phyloP scores from a whole-genome alignment of 2,329 filamentous ascomycete species.

The Plectosphaerella plurivora region DNA sequence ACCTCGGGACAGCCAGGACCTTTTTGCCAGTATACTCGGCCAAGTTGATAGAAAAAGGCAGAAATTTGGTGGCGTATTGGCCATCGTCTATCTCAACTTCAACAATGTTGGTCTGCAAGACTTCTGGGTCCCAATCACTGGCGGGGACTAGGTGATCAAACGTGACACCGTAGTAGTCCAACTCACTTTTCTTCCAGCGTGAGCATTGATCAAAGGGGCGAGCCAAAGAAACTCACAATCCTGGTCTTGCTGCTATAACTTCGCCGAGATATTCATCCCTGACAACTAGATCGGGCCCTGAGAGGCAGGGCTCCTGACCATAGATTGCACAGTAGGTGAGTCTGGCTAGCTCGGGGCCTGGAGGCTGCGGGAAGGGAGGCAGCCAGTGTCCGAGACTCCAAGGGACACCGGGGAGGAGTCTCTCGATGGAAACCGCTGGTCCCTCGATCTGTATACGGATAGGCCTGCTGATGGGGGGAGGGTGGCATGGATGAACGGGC shows the following conservation, averaged over 20 bases:
- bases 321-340: slow-evolving; percentile 10
- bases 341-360: slow-evolving; percentile 9
- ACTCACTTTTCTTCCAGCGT: slow-evolving; percentile 6
- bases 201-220: background rate
- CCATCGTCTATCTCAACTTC: slow-evolving; percentile 28
- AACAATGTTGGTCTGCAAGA: slow-evolving; percentile 35
- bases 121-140: slow-evolving; percentile 30
- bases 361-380: slow-evolving; percentile 10
- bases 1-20: slow-evolving; percentile 35
- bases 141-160: slow-evolving; percentile 33
- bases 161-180: slow-evolving; percentile 34
- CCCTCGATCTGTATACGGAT: slow-evolving; percentile 17
- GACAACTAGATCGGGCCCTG: slow-evolving; percentile 8
- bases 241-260: background rate
- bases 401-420: slow-evolving; percentile 8
- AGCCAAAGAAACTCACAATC: background rate
- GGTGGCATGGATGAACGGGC: slow-evolving; percentile 10
- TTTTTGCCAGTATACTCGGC: slow-evolving; percentile 31
- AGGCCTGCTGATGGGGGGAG: slow-evolving; percentile 9
- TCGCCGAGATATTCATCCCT: slow-evolving; percentile 14
- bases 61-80: slow-evolving; percentile 26
- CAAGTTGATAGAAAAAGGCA: slow-evolving; percentile 28
- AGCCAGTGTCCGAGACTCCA: slow-evolving; percentile 5
- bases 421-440: slow-evolving; percentile 11
- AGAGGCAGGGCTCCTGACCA: slow-evolving; percentile 1